Evolutionary conservation across 768 basidiomycete genomes (phyloP), one percentile per base, ranked within the genome.

Genomic region (Tylopilus rubrobrunneus): DNA sequence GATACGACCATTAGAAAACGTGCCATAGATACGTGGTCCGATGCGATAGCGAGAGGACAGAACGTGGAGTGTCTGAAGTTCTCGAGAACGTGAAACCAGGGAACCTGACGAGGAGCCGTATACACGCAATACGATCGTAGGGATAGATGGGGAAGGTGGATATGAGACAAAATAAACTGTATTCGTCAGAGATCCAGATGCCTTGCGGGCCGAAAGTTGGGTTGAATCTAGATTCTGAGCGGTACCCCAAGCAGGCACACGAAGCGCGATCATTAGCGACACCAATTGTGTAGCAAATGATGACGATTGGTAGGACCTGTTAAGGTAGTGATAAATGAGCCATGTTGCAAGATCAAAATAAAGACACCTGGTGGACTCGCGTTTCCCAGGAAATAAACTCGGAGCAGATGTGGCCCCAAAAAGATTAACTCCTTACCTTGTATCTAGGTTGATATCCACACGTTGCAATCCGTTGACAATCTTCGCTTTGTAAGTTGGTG

Each of bases 151-250:
- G 19, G 70, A 67, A 31, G 75, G 67, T 36, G 82, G 76, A 65
- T 84, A 92, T 10, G 94, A 91, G 50, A 98, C 87, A 73, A 98
- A 99, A 74, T 92, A 98, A 51, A 99, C 93, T 51, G 91, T 88
- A 70, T 99, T 99, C 40, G 96, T 99, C 58, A 98, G 73, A 11
- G 92, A 87, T 9, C 96, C 95, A 7, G 94, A 92, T 23, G 95
- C 87, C 66, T 88, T 94, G 66, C 76, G 77, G 58, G 98, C 79
- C 51, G 75, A 76, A 48, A 95, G 64, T 29, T 73, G 69, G 43
- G 78, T 68, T 33, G 80, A 70, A 31, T 72, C 71, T 41, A 85
- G 71, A n/a, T 42, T 55, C 44, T 71, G 74, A 2, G 70, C 54
- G 21, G 75, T 73, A 37, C 67, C 65, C 90, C 91, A 92, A 31